Evolutionary conservation across 306 rosid genomes (phyloP).

Genomic region (Boehmeria nivea): DNA sequence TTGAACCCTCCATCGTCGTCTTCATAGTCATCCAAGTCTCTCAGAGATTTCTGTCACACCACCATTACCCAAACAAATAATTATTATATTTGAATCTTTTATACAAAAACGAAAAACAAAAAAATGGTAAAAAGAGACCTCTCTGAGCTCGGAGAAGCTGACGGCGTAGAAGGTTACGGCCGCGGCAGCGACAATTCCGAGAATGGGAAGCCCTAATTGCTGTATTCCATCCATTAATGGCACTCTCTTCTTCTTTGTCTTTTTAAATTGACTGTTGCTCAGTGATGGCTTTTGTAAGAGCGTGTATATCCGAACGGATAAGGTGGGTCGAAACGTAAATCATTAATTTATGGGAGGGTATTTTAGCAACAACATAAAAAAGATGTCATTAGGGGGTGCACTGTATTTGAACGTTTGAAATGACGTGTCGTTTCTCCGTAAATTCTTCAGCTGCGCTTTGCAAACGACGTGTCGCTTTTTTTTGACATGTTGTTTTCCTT

Average conservation of each 20-base stretch:
- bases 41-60: constrained; percentile 50
- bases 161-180: constrained; percentile 70
- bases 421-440: too few species aligned
- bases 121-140: constrained; percentile 28
- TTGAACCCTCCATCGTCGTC: constrained; percentile 41
- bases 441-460: too few species aligned
- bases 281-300: too few species aligned
- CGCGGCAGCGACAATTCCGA: constrained; percentile 69
- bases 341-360: too few species aligned
- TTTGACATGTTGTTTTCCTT: too few species aligned
- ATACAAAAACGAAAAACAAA: neutral
- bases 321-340: neutral
- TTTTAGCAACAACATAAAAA: too few species aligned
- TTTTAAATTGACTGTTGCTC: too few species aligned
- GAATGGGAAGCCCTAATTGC: constrained; percentile 51
- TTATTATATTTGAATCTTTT: too few species aligned
- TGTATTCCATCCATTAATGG: constrained; percentile 41
- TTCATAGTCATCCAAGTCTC: constrained; percentile 44
- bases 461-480: too few species aligned
- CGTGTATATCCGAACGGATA: neutral
- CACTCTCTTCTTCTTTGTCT: constrained; percentile 1
- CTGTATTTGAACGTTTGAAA: too few species aligned
- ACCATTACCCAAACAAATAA: neutral
- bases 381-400: too few species aligned
- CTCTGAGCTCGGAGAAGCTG: constrained; percentile 60